Conservation (phyloP, 2,329 filamentous ascomycete genomes). For the Fusarium praegraminearum region DNA sequence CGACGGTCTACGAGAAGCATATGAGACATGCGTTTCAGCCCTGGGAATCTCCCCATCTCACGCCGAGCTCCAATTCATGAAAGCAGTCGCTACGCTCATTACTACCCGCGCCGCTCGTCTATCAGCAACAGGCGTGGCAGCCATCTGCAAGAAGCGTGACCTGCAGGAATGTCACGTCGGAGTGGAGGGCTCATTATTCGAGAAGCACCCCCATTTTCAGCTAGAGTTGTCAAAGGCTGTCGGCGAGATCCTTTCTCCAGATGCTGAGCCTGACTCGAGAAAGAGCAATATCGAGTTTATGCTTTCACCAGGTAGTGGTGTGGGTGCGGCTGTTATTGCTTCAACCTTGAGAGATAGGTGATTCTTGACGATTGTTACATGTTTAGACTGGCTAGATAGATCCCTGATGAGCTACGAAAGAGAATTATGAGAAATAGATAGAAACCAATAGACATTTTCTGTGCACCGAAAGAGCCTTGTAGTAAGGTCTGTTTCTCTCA, state of each 20-base stretch:
- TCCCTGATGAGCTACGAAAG: not conserved
- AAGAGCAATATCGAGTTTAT: not conserved
- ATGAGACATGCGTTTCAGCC: slow-evolving; percentile 81
- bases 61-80: slow-evolving; percentile 88
- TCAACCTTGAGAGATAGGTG: slow-evolving; percentile 1
- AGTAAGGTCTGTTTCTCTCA: fast-evolving
- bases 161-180: slow-evolving; percentile 91
- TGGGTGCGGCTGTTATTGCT: slow-evolving; percentile 16
- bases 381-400: not conserved
- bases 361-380: not conserved
- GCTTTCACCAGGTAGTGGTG: slow-evolving; percentile 10
- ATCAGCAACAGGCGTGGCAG: slow-evolving; percentile 92
- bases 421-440: not conserved
- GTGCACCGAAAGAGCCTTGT: not conserved
- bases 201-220: slow-evolving; percentile 99
- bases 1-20: slow-evolving; percentile 91
- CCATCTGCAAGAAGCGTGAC: slow-evolving; percentile 96
- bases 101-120: slow-evolving; percentile 95
- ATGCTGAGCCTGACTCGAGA: fast-evolving
- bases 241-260: slow-evolving; percentile 74
- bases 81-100: slow-evolving; percentile 90
- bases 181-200: slow-evolving; percentile 96
- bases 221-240: slow-evolving; percentile 88
- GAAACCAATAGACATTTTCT: fast-evolving
- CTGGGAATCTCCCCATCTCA: slow-evolving; percentile 77